Conservation (phyloP, 2,329 filamentous ascomycete genomes). For the Fusarium sp. region DNA sequence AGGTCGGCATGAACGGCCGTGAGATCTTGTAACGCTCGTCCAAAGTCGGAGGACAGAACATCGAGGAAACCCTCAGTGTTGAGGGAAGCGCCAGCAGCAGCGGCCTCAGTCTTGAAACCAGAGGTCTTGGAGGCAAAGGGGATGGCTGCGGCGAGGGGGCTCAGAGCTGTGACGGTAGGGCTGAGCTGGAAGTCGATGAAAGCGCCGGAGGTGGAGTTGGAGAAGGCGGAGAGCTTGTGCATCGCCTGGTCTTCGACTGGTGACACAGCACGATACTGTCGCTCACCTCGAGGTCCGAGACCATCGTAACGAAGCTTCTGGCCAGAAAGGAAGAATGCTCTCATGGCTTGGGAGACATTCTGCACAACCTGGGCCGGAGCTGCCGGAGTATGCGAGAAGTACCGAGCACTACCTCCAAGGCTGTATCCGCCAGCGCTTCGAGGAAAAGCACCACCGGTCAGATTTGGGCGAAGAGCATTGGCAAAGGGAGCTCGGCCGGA, state of each 20-base stretch:
- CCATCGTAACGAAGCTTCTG: constrained; percentile 91
- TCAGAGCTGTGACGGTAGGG: constrained; percentile 90
- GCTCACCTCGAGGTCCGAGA: constrained; percentile 76
- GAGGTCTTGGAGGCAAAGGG: constrained; percentile 58
- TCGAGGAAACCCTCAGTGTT: constrained; percentile 88
- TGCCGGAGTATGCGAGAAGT: constrained; percentile 90
- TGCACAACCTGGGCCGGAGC: constrained; percentile 90
- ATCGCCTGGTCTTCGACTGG: constrained; percentile 78
- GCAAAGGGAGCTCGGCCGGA: constrained; percentile 87
- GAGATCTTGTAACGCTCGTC: constrained; percentile 85
- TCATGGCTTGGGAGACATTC: constrained; percentile 93
- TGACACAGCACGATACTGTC: constrained; percentile 82
- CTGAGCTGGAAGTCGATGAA: constrained; percentile 89
- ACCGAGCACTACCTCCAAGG: constrained; percentile 78
- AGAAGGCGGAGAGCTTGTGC: constrained; percentile 71
- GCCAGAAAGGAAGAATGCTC: constrained; percentile 92
- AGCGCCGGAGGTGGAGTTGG: constrained; percentile 73
- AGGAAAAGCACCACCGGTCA: constrained; percentile 87
- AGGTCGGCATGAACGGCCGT: constrained; percentile 84
- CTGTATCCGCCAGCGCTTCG: constrained; percentile 91
- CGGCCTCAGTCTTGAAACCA: constrained; percentile 53
- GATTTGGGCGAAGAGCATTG: constrained; percentile 86
- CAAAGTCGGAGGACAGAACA: constrained; percentile 87
- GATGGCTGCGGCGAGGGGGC: constrained; percentile 71
- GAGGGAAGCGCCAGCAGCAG: constrained; percentile 68